Evolutionary conservation across 164 flowering plant genomes (phyloP), one percentile per base, ranked within the genome.

Genomic region (Brasenia schreberi): DNA sequence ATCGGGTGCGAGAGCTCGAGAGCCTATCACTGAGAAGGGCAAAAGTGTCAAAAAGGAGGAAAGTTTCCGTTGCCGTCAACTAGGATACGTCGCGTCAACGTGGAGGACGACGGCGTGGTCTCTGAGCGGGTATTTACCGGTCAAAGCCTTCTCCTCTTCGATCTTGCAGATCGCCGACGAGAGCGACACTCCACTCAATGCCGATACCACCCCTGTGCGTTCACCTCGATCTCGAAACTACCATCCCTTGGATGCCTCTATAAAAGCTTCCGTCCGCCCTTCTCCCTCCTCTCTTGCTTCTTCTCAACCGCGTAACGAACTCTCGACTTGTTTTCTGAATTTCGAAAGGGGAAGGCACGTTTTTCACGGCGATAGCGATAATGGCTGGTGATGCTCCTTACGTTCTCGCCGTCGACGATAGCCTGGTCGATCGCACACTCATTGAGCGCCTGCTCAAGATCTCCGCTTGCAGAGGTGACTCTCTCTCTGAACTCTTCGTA

Each of bases 361-460:
- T 23, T 23, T 23, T 23, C 27, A 23, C 27, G 27, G 27, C 27
- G 27, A 23, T 23, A 23, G 27, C 53, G 14, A 7, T 2, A 7
- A 45, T 45, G 53, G 53, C 53, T 5, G 11, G 63, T 1, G 63
- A 60, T 18, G 63, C 7, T 11, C 63, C 63, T 60, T 97, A 94
- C 72, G 98, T 94, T 43, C 81, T 94, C 14, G 98, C 98, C 16
- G 97, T 94, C 19, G 98, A 91, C 75, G 97, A 94, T 64, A 89
- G 93, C 72, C 75, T 94, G 62, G 83, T 91, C 23, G 98, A 94
- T 67, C 83, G 97, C 6, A 94, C 82, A 64, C 88, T 91, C 67
- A 91, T 94, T 59, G 98, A 89, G 70, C 77, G 85, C 2, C 74
- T 94, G 81, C 95, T 94, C 63, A 89, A 77, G 67, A 86, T 81